A percentile compares a stretch with the other conserved stretches of the same genome.
phyloP scores from a whole-genome alignment of 805 yeast genomes.

The Yarrowia osloensis region DNA sequence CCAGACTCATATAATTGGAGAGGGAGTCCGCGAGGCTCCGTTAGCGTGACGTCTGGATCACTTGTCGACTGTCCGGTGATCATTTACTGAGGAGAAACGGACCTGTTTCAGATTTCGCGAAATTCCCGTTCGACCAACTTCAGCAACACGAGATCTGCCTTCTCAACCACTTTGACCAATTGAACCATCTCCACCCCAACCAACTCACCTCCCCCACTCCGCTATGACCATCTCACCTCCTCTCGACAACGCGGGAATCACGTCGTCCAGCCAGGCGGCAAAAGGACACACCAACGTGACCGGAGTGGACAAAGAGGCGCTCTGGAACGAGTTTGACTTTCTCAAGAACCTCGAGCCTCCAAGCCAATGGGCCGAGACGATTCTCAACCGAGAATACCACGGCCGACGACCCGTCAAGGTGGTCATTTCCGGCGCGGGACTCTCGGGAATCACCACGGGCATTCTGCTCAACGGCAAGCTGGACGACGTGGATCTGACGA shows the following conservation, averaged over 20 bases:
- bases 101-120: no score
- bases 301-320: slow-evolving; percentile 18
- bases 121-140: no score
- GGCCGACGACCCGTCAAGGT: slow-evolving; percentile 33
- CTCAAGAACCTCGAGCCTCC: slow-evolving; percentile 25
- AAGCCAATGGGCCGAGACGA: slow-evolving; percentile 4
- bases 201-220: no score
- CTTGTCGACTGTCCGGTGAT: no score
- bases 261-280: slow-evolving; percentile 5
- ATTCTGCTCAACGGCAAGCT: slow-evolving; percentile 36
- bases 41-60: background rate
- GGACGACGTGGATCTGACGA: slow-evolving; percentile 35
- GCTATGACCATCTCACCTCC: slow-evolving; percentile 3
- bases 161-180: no score
- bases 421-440: slow-evolving; percentile 40
- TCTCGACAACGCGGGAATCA: slow-evolving; percentile 4
- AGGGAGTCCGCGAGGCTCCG: slow-evolving; percentile 1
- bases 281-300: slow-evolving; percentile 3
- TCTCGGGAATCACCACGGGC: slow-evolving; percentile 39
- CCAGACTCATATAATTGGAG: background rate
- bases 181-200: no score
- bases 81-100: no score
- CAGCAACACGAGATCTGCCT: no score
- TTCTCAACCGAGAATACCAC: slow-evolving; percentile 18
- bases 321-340: slow-evolving; percentile 15